Base-by-base conservation (phyloP, 345 rosid genomes). In the Clarkia xantiana region DNA sequence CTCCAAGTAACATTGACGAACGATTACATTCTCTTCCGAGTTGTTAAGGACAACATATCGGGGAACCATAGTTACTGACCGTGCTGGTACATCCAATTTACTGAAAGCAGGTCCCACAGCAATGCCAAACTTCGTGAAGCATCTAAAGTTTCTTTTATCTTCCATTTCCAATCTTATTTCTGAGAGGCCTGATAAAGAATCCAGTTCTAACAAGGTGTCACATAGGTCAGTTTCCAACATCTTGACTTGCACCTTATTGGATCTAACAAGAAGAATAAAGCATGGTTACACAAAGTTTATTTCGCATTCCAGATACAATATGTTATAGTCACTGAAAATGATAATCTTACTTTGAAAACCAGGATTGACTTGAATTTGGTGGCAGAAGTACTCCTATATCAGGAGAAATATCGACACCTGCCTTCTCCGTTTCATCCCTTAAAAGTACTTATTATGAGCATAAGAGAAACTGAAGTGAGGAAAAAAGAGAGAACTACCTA, bases 111-210 rank as follows among this genome's bases (percentile, higher is more conserved):
- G 77, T 64, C 75, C 77, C 47, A 79, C 64, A 61, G 77, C 75
- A 65, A 89, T 63, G 56, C 97, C 95, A 56, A 85, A 85, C 73
- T 77, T 85, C 44, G 70, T 62, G 60, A 80, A 66, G 73, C 58
- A 72, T 61, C 63, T 77, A 51, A 58, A 44, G 60, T 81, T 76
- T 49, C 74, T 66, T 59, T 70, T 76, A 62, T 76, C 71, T 53
- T 66, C 69, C 53, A 62, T 67, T 67, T 76, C 85, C 67, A 85
- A 67, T 70, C 77, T 74, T 66, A 80, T 52, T 67, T 89, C 97
- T 50, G 97, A 73, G 50, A 72, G 78, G 62, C 94, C 97, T 55
- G 97, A 89, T 59, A 89, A 65, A 58, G 84, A 71, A 72, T 80
- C 94, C 60, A 89, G 67, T 74, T 89, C 83, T 56, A 89, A 54